Evolutionary conservation across 2,329 filamentous ascomycete genomes (phyloP), one percentile per base, ranked within the genome.

Genomic region (Apiospora koreana): DNA sequence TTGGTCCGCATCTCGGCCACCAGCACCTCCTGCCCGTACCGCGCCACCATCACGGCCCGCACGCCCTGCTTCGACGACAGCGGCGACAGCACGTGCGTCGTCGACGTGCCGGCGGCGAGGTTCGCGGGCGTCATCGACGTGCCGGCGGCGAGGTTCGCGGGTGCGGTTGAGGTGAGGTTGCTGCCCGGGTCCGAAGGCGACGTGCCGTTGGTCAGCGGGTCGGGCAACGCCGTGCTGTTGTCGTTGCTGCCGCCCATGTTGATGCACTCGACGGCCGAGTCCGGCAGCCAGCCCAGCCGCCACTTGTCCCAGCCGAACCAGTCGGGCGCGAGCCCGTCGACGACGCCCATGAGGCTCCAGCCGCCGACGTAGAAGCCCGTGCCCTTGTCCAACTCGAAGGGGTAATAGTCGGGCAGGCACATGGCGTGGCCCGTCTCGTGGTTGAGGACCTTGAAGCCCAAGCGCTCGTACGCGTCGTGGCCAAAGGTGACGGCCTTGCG

Each of bases 241-340:
- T n/a, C n/a, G n/a, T n/a, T 81, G 2, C 73, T 76, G 2, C 76
- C 77, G 2, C 65, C 28, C 0, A 68, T 67, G 2, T 72, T 65
- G 23, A 81, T 70, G 65, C 81, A 82, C n/a, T 79, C 78, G 23
- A 82, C 28, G 41, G 79, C 75, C 1, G 73, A 69, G 31, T 82
- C 80, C 0, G 70, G 67, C 6, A 82, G 69, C 81, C 81, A 82
- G 23, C 80, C 80, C 31, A 82, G 72, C 42, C 79, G 74, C 80
- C 80, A 82, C 74, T 82, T 81, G 69, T 82, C 76, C 80, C 81
- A 82, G 2, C 78, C 78, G 43, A 82, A 81, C 67, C 77, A 82
- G 45, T 82, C 80, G 18, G 79, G 80, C 16, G 75, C 78, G 1
- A 75, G 76, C 1, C 79, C 80, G 67, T 72, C 75, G 41, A 82